Conservation (phyloP, 2,329 filamentous ascomycete species). For the Ascosphaera aggregata region DNA sequence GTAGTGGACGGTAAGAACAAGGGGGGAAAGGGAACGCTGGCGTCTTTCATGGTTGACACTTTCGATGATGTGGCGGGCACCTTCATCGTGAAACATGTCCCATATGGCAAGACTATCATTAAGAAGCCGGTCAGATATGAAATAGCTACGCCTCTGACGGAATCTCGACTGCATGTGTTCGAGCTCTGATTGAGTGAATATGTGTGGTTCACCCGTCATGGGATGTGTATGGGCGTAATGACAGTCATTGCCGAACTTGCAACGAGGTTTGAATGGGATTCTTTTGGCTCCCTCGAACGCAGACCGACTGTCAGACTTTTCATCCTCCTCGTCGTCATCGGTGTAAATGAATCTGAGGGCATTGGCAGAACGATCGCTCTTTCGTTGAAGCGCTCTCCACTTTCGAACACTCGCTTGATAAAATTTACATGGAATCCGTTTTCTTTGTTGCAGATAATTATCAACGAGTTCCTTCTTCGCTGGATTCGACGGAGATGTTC, state of each 20-base stretch:
- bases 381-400: constrained; percentile 1
- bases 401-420: constrained; percentile 6
- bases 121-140: not conserved
- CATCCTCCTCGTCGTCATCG: not conserved
- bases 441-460: constrained; percentile 8
- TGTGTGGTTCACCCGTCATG: constrained; percentile 4
- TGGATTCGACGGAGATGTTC: constrained; percentile 4
- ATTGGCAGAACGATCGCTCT: too few relatives aligned
- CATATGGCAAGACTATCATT: not conserved
- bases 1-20: not conserved
- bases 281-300: not conserved
- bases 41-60: not conserved
- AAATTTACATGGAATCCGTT: constrained; percentile 9
- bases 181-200: constrained; percentile 4
- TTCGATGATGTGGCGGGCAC: not conserved
- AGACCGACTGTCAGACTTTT: not conserved
- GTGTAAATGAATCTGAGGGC: not conserved
- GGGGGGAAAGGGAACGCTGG: not conserved
- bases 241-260: constrained; percentile 11
- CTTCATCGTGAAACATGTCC: not conserved
- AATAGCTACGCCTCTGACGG: not conserved
- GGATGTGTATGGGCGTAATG: constrained; percentile 10
- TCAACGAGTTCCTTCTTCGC: constrained; percentile 9
- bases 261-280: constrained; percentile 6
- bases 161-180: constrained; percentile 3